Conservation (phyloP, 805 yeast species). For the Wickerhamiella alocasiicola region DNA sequence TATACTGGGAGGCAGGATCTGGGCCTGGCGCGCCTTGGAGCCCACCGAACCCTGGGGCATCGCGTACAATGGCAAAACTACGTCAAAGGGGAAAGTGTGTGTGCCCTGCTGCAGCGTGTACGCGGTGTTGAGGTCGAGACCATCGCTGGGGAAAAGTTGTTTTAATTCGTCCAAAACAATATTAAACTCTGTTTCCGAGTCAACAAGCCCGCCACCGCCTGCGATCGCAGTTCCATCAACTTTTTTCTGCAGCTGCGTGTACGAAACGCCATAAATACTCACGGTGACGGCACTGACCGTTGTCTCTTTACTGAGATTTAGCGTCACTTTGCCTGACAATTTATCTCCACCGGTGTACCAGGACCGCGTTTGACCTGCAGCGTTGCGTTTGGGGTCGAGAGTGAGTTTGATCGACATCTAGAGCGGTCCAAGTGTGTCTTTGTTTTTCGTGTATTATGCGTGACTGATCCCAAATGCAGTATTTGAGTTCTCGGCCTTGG, state of each 20-base stretch:
- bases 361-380: conserved; percentile 1
- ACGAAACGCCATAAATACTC: conserved; percentile 56
- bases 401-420: conserved; percentile 6
- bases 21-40: conserved; percentile 12
- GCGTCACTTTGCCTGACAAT: conserved; percentile 2
- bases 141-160: conserved; percentile 27
- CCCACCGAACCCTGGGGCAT: conserved; percentile 14
- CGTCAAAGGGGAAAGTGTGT: conserved; percentile 27
- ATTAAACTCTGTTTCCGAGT: conserved; percentile 19
- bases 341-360: conserved; percentile 13
- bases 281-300: conserved; percentile 32
- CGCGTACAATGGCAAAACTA: conserved; percentile 24
- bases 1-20: conserved; percentile 26
- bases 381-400: conserved; percentile 4
- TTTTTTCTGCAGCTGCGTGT: conserved; percentile 35
- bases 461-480: too few relatives aligned
- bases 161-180: conserved; percentile 23
- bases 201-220: conserved; percentile 17
- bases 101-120: conserved; percentile 28
- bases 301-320: neutral
- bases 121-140: conserved; percentile 12
- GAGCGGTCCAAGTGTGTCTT: too few relatives aligned
- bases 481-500: too few relatives aligned
- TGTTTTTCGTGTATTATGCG: too few relatives aligned
- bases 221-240: conserved; percentile 14